phyloP scores from a whole-genome alignment of 2,329 filamentous ascomycete genomes.

The Trichophyton mentagrophytes region DNA sequence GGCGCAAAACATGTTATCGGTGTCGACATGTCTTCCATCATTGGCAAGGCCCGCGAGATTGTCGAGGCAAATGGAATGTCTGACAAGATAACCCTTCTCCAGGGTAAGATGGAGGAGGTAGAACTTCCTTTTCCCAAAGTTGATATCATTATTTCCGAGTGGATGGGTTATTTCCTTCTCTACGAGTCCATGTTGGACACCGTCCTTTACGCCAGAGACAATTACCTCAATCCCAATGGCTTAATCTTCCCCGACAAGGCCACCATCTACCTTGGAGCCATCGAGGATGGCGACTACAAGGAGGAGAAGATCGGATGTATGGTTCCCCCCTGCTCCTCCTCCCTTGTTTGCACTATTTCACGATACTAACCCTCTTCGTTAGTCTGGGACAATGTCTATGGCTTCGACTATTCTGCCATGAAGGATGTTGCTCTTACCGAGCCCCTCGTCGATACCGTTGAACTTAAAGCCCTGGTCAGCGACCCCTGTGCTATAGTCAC shows the following conservation, averaged over 20 bases:
- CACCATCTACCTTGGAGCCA: slow-evolving; percentile 90
- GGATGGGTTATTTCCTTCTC: slow-evolving; percentile 99
- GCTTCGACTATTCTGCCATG: slow-evolving; percentile 89
- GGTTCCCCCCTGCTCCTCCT: slow-evolving; percentile 24
- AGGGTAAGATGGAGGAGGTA: slow-evolving; percentile 99
- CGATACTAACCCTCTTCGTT: slow-evolving; percentile 11
- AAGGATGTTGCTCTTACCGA: slow-evolving; percentile 89
- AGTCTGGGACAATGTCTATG: slow-evolving; percentile 99
- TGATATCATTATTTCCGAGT: slow-evolving; percentile 99
- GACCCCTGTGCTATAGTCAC: slow-evolving; percentile 76
- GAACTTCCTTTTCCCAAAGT: slow-evolving; percentile 86
- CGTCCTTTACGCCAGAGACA: slow-evolving; percentile 89
- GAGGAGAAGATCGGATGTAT: slow-evolving; percentile 99
- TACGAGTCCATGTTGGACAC: slow-evolving; percentile 99
- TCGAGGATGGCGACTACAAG: slow-evolving; percentile 99
- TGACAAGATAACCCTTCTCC: slow-evolving; percentile 91
- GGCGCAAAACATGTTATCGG: slow-evolving; percentile 98
- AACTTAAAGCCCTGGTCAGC: slow-evolving; percentile 91
- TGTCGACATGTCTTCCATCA: slow-evolving; percentile 99
- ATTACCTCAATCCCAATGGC: slow-evolving; percentile 72
- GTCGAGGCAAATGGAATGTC: slow-evolving; percentile 82
- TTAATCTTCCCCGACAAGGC: slow-evolving; percentile 99
- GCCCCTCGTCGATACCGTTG: slow-evolving; percentile 93
- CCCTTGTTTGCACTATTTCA: neutral
- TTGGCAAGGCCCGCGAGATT: slow-evolving; percentile 95